Evolutionary conservation across 2,329 filamentous ascomycete species (phyloP), one percentile per base, ranked within the genome.

Genomic region (Microsporum audouinii): DNA sequence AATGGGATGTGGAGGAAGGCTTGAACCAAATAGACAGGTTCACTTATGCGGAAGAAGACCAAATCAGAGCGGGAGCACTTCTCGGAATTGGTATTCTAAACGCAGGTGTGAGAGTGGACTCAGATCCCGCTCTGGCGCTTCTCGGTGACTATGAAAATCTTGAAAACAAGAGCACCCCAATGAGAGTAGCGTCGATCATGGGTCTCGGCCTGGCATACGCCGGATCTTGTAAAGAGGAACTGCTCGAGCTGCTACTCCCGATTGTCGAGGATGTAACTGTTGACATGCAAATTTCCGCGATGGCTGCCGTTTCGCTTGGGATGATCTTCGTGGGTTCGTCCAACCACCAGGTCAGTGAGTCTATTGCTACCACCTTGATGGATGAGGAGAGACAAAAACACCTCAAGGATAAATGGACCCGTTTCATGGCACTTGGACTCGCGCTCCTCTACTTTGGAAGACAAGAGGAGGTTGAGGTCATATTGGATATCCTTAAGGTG

Each of bases 381-480:
- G 94, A 99, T 67, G 92, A 97, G 62, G 92, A 97, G 63, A 85
- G 91, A 61, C 88, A 88, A 76, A 87, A 84, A 70, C 91, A 96
- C 73, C 80, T 99, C 63, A 96, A 95, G 67, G 90, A 97, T 77
- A 99, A 97, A 77, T 99, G 94, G 94, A 94, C 91, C 36, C 86
- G 94, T 17, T 99, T 99, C 78, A 88, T 99, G 78, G 91, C 89
- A 23, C 86, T 99, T 47, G 94, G 94, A 65, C 82, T 99, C 64
- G 94, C 92, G 1, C 82, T 99, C 31, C 81, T 99, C 33, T 99
- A 91, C 82, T 97, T 99, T 68, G 94, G 94, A 43, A 87, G 90
- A 65, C 94, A 99, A 76, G 94, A 99, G 74, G 92, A 97, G 73
- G 94, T 97, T n/a, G 94, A 99, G 69, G 92, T 97, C 62, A 91